phyloP scores from a whole-genome alignment of 176 grass and related monocot genomes.

The Avena eriantha region DNA sequence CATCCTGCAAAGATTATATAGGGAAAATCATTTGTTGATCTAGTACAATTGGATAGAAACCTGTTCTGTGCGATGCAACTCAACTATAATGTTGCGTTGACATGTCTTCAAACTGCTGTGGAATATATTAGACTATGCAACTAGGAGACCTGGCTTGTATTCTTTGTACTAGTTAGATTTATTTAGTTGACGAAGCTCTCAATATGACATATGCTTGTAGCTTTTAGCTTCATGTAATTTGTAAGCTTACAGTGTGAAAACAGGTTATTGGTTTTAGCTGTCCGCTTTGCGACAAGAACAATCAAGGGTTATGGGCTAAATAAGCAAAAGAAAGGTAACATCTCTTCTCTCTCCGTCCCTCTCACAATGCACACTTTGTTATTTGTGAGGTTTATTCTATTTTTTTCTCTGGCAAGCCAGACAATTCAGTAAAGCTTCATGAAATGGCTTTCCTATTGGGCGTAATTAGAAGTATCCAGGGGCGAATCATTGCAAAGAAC shows the following conservation, averaged over 20 bases:
- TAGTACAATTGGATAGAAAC: conserved; percentile 25
- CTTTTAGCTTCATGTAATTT: conserved; percentile 62
- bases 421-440: conserved; percentile 71
- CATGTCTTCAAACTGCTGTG: conserved; percentile 16
- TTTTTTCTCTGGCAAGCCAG: conserved; percentile 40
- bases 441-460: conserved; percentile 94
- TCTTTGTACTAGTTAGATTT: conserved; percentile 34
- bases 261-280: conserved; percentile 93
- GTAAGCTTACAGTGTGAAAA: conserved; percentile 64
- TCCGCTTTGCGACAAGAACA: conserved; percentile 89
- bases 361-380: conserved; percentile 10
- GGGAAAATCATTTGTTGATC: conserved; percentile 15
- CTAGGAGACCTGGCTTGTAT: neutral
- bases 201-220: conserved; percentile 29
- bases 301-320: conserved; percentile 74
- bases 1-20: conserved; percentile 29
- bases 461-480: conserved; percentile 80
- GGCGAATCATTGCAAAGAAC: conserved; percentile 64
- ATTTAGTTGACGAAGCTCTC: conserved; percentile 35
- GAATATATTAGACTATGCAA: conserved; percentile 31
- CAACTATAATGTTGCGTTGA: neutral
- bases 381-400: conserved; percentile 44
- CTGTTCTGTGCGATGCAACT: neutral
- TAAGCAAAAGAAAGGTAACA: conserved; percentile 63
- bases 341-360: neutral